A percentile compares a stretch with the other conserved stretches of the same genome.
Evolutionary conservation across 148 eudicot genomes (phyloP).

Genomic region (Diospyros lotus): DNA sequence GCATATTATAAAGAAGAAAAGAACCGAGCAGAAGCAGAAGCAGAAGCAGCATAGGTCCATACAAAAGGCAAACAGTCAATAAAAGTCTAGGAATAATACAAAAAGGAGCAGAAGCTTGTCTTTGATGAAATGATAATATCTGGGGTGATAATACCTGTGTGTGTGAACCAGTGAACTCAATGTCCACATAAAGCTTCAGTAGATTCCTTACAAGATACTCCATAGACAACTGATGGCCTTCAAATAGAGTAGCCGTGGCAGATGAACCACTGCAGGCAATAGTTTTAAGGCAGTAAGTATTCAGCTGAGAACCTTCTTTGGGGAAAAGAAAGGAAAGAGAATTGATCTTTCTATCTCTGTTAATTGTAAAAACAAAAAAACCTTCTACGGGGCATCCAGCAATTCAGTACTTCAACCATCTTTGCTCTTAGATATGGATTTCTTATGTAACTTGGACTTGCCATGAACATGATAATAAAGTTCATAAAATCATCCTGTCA

Average conservation of each 20-base stretch:
- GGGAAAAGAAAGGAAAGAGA: neutral
- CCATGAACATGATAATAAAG: slow-evolving; percentile 98
- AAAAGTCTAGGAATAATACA: neutral
- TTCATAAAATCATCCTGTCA: slow-evolving; percentile 96
- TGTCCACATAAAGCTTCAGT: slow-evolving; percentile 92
- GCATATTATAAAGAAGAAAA: neutral
- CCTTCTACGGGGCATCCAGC: slow-evolving; percentile 99
- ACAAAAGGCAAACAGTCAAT: neutral
- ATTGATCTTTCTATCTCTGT: neutral
- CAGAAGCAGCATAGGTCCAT: neutral
- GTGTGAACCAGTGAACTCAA: slow-evolving; percentile 97
- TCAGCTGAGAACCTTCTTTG: neutral
- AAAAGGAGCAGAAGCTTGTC: neutral
- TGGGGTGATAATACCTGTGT: slow-evolving; percentile 64
- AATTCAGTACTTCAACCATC: slow-evolving; percentile 97
- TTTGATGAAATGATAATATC: neutral
- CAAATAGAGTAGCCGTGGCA: slow-evolving; percentile 73
- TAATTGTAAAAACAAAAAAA: slow-evolving; percentile 13
- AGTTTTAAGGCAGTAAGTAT: slow-evolving; percentile 5
- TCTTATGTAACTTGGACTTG: slow-evolving; percentile 78
- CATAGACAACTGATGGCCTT: slow-evolving; percentile 84
- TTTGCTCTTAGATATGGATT: slow-evolving; percentile 96
- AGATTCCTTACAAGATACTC: slow-evolving; percentile 90
- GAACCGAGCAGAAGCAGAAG: slow-evolving; percentile 1
- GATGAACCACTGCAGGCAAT: slow-evolving; percentile 66